These are phyloP conservation scores for Diospyros kaki DNA, from an alignment of 148 eudicot genomes.

Conservation along the genomic window DNA sequence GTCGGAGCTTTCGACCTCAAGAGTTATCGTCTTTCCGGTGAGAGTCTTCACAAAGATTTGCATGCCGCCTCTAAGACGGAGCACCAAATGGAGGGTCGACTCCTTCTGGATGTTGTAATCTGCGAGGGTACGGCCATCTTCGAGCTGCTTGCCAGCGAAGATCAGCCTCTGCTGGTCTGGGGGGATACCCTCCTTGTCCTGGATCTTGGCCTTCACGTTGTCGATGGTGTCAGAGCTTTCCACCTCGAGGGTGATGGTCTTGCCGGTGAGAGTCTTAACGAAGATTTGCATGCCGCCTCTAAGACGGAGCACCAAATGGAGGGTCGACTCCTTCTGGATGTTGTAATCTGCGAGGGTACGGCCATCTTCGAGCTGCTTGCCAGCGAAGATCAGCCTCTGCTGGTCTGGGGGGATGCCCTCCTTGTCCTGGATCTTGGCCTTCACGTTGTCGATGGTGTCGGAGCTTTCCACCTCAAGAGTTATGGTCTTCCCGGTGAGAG, in stretches of 20 bases:
- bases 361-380: constrained; percentile 31
- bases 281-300: constrained; percentile 8
- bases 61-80: constrained; percentile 15
- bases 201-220: constrained; percentile 17
- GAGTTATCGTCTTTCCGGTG: too few relatives aligned
- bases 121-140: constrained; percentile 35
- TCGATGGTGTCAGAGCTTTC: constrained; percentile 19
- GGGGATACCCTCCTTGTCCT: constrained; percentile 23
- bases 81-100: constrained; percentile 33
- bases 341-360: constrained; percentile 26
- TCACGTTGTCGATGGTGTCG: constrained; percentile 17
- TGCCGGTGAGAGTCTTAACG: constrained; percentile 20
- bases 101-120: constrained; percentile 39
- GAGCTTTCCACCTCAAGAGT: constrained; percentile 19
- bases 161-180: constrained; percentile 28
- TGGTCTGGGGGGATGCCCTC: constrained; percentile 26
- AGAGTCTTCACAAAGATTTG: too few relatives aligned
- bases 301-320: constrained; percentile 18
- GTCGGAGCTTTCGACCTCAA: too few relatives aligned
- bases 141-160: constrained; percentile 30
- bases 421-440: constrained; percentile 19
- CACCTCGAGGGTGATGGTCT: constrained; percentile 20
- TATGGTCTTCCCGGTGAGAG: constrained; percentile 15
- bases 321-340: constrained; percentile 22
- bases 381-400: constrained; percentile 31